Base-by-base conservation (phyloP, 768 basidiomycete species). In the Boletus pseudo-olivaceus region DNA sequence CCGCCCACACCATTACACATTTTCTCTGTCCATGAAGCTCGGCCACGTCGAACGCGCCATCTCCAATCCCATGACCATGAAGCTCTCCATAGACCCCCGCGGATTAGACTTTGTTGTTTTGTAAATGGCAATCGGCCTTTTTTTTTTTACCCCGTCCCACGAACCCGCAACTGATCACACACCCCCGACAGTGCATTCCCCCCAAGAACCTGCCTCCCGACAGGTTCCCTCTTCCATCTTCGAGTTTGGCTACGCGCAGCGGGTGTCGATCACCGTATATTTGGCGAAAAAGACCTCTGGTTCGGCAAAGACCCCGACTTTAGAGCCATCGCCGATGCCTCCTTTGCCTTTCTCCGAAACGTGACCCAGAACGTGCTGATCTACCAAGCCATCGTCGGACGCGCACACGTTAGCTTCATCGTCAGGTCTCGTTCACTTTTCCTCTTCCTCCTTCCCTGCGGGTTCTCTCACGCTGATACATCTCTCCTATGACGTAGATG, bases 281-380 rank as follows among this genome's bases (percentile, higher is more conserved):
- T 88, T 60, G 77, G 78, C 34, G 82, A 82, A 19, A 82, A 84
- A 59, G 82, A 84, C 27, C 62, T 87, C 27, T 87, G 84, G 83
- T 70, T 87, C 12, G 85, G 82, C 17, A 81, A 74, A 62, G 84
- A 88, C 62, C 82, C 82, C 5, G 83, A 87, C 61, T 87, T 88
- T 63, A 66, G 71, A 41, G 71, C 78, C 2, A 79, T 88, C 40
- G 70, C 72, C 19, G 78, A 85, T 42, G 83, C 81, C 10, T 78
- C 80, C 2, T 82, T 83, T 61, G 81, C 83, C 38, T 66, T 75
- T 33, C 66, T 81, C 55, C 79, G 75, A 56, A 73, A 58, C 35
- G 68, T 72, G 29, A 74, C 75, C 20, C 60, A 73, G 12, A 76
- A 76, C 53, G 70, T 75, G 65, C 76, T 82, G 55, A 62, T 81